Evolutionary conservation across 225 moss, liverwort and hornwort species (phyloP), one percentile per base, ranked within the genome.

Genomic region (Neckera pumila): DNA sequence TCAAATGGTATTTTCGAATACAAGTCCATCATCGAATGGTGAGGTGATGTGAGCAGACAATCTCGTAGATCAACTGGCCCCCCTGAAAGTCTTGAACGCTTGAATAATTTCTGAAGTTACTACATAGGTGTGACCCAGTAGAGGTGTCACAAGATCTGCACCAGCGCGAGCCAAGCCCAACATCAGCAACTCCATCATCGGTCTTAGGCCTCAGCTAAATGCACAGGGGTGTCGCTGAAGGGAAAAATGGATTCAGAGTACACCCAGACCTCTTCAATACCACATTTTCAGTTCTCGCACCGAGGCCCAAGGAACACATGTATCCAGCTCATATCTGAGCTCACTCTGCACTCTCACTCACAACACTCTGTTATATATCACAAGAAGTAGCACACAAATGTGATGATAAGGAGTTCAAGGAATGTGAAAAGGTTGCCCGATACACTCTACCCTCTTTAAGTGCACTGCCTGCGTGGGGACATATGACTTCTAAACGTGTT

Each of bases 61-160:
- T 34, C 67, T 60, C 34, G 25, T 53, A 22, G n/a, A 43, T 90
- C 78, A 83, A 54, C 60, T 77, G 61, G 59, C 89, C 87, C 85
- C 95, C 79, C 94, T 94, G 40, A 75, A 73, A 84, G 43, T 87
- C 86, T 88, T 94, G 85, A 93, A 95, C 10, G 89, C 90, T 80
- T 80, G 87, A 82, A 95, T 87, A 54, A 94, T 70, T 59, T 92
- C 93, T 73, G 83, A 84, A 79, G 92, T 77, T 57, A 91, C 79
- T 12, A 57, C 59, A 77, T 90, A 90, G 34, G 92, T 91, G 71
- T 95, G 90, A 84, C 89, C 90, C 79, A 95, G 87, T 30, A 95
- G 89, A 51, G 95, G 94, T 49, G 53, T 73, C 51, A 95, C 85
- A 75, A 91, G 82, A 87, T 89, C 96, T 95, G 96, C 93, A 91